Base-by-base conservation (phyloP, 73 alveolate genomes). In the Paramecium primaurelia region DNA sequence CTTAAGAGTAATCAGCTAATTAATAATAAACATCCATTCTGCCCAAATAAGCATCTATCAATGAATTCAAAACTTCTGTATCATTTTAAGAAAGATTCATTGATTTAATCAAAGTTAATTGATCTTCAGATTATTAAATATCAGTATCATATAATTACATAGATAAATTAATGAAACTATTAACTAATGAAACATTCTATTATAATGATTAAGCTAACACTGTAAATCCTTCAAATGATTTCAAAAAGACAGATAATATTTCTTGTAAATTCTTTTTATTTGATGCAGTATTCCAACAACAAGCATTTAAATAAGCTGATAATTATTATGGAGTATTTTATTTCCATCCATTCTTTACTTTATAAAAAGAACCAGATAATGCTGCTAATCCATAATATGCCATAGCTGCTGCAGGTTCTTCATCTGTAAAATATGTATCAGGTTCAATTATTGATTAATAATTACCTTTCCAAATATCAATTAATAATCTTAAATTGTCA, bases 371-470 rank as follows among this genome's bases (percentile, higher is more conserved):
- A 28, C 91, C 91, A 80, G 91, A 80, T 14, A 80, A 49, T 1
- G 91, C 91, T 8, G 51, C n/a, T 4, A 80, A 40, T 25, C 91
- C 91, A 44, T 3, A 80, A 26, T 80, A 80, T 25, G 91, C 91
- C 75, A 45, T 45, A 10, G 91, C 91, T 11, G 91, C 91, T 25
- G 71, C 42, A 45, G 91, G 91, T 80, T 80, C 91, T 47, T 80
- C 91, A 45, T 80, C 91, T 10, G 91, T 80, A 18, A 80, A 80
- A 45, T 80, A 80, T 8, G 91, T 80, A 80, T 80, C 91, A 25
- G 91, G 91, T 80, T 80, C 91, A 80, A 40, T 42, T 2, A 80
- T 80, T 0, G 91, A 14, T 47, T 8, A 22, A 47, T 80, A 80
- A 80, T 80, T 80, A 5, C 91, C 91, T 80, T 80, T 80, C 47